phyloP scores from a whole-genome alignment of 2,329 filamentous ascomycete species.

The Gremmenia infestans region DNA sequence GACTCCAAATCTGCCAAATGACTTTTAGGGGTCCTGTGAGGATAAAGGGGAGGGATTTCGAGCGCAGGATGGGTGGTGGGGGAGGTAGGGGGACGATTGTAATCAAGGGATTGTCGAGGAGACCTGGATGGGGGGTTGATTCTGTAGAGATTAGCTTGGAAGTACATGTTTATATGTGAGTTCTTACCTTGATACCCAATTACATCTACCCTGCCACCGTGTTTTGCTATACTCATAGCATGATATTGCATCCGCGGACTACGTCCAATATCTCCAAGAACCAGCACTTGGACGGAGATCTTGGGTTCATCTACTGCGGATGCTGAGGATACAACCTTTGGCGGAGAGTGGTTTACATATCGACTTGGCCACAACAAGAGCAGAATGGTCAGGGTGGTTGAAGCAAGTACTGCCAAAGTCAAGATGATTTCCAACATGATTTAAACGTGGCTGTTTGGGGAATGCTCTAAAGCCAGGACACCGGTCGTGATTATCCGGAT shows the following conservation, averaged over 20 bases:
- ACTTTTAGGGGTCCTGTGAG: slow-evolving; percentile 80
- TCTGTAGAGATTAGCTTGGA: slow-evolving; percentile 43
- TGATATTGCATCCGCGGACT: slow-evolving; percentile 99
- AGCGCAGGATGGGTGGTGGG: slow-evolving; percentile 62
- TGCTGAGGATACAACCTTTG: slow-evolving; percentile 19
- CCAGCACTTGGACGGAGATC: slow-evolving; percentile 71
- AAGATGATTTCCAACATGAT: slow-evolving; percentile 28
- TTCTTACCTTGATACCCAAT: slow-evolving; percentile 76
- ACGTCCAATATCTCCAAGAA: slow-evolving; percentile 89
- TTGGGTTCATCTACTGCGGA: slow-evolving; percentile 31
- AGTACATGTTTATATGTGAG: slow-evolving; percentile 3
- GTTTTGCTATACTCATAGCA: slow-evolving; percentile 82
- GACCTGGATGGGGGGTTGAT: slow-evolving; percentile 73
- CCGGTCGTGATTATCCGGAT: background rate
- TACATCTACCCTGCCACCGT: slow-evolving; percentile 74
- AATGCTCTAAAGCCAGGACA: background rate
- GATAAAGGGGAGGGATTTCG: slow-evolving; percentile 69
- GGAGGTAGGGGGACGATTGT: slow-evolving; percentile 64
- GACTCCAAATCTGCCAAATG: slow-evolving; percentile 68
- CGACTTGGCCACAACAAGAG: slow-evolving; percentile 34
- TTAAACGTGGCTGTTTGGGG: slow-evolving; percentile 12
- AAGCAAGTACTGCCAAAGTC: slow-evolving; percentile 26
- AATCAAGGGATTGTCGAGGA: slow-evolving; percentile 64
- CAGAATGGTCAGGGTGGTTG: slow-evolving; percentile 30
- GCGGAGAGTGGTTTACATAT: slow-evolving; percentile 35